phyloP scores from a whole-genome alignment of 768 basidiomycete genomes.

The Phylloporus scabripes region DNA sequence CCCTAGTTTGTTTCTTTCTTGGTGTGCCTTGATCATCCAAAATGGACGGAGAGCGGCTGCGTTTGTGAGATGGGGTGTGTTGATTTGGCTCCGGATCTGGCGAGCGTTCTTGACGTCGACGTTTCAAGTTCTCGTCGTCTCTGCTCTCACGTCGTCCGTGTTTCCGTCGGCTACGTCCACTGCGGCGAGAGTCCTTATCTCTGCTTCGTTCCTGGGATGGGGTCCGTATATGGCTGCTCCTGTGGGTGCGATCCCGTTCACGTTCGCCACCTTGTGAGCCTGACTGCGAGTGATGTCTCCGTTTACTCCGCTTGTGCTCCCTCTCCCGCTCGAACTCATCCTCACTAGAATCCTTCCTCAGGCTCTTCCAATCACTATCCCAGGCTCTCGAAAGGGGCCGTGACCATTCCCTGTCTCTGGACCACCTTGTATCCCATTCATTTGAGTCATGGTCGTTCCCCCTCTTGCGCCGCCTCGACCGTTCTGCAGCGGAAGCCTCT shows the following conservation, averaged over 20 bases:
- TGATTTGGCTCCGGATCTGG: constrained; percentile 6
- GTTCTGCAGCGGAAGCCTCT: constrained; percentile 70
- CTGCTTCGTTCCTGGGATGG: constrained; percentile 13
- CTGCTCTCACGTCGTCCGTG: constrained; percentile 22
- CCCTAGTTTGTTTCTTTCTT: constrained; percentile 3
- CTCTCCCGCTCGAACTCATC: constrained; percentile 24
- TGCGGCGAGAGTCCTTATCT: constrained; percentile 8
- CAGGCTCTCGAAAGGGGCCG: constrained; percentile 41
- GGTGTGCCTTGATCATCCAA: constrained; percentile 9
- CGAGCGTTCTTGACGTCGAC: constrained; percentile 19
- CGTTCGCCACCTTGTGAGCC: constrained; percentile 20
- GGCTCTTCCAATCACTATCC: constrained; percentile 43
- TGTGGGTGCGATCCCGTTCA: constrained; percentile 20
- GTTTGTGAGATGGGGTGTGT: constrained; percentile 8
- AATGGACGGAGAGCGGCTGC: constrained; percentile 11
- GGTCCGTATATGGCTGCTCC: constrained; percentile 18
- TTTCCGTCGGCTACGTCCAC: constrained; percentile 20
- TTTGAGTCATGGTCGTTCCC: constrained; percentile 26
- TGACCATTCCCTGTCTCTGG: constrained; percentile 35
- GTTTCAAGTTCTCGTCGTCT: constrained; percentile 16
- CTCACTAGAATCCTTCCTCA: constrained; percentile 40
- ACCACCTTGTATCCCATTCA: constrained; percentile 35
- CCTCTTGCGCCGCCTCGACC: constrained; percentile 37
- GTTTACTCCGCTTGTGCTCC: constrained; percentile 16
- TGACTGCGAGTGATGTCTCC: constrained; percentile 28